Conservation (phyloP, 2,329 filamentous ascomycete genomes). For the Scedosporium aurantiacum region DNA sequence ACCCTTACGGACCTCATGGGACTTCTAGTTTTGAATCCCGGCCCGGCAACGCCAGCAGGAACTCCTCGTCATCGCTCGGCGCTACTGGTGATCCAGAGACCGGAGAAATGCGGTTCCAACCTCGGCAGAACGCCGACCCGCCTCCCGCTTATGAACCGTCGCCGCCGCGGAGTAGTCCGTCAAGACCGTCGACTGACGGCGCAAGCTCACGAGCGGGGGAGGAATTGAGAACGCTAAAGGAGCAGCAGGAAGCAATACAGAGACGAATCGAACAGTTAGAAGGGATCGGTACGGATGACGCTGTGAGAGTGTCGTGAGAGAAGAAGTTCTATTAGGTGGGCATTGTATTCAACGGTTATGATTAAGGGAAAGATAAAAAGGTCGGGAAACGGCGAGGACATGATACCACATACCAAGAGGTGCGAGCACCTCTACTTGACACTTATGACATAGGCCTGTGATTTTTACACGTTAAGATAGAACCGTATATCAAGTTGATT, state of each 20-base stretch:
- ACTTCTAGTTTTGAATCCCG: not conserved
- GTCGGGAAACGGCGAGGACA: too few relatives aligned
- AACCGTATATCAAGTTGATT: too few relatives aligned
- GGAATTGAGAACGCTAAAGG: conserved; percentile 20
- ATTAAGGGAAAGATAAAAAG: too few relatives aligned
- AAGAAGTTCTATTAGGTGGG: not conserved
- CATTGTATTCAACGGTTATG: too few relatives aligned
- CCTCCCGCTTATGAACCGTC: conserved; percentile 21
- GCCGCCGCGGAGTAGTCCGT: conserved; percentile 9
- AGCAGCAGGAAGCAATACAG: conserved; percentile 24
- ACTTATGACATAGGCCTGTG: conserved; percentile 20
- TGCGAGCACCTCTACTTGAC: too few relatives aligned
- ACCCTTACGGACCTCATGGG: not conserved
- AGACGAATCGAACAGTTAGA: conserved; percentile 24
- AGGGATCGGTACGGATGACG: conserved; percentile 2
- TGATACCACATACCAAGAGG: too few relatives aligned
- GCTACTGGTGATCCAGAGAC: not conserved
- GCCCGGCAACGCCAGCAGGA: not conserved
- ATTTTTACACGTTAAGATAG: conserved; percentile 1
- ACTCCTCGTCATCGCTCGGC: not conserved
- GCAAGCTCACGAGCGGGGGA: conserved; percentile 15
- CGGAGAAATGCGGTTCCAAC: not conserved
- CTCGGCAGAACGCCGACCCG: conserved; percentile 18
- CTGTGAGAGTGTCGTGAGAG: not conserved
- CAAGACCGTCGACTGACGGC: conserved; percentile 12